A percentile compares a stretch with the other conserved stretches of the same genome.
phyloP scores from a whole-genome alignment of 352 stramenopile species.

The Phytophthora colocasiae region DNA sequence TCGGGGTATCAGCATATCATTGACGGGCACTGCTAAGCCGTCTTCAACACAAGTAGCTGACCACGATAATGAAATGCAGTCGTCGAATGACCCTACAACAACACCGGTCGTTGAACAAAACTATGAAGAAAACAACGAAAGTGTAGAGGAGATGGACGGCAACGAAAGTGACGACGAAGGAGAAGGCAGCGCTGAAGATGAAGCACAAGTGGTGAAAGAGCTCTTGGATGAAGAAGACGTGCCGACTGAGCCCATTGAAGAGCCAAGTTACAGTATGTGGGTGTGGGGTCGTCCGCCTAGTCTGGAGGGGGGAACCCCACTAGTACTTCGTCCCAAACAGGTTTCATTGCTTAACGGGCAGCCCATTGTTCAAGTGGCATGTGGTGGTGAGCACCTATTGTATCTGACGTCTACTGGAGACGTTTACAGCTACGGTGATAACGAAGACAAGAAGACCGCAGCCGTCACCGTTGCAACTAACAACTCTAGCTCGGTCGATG shows the following conservation, averaged over 20 bases:
- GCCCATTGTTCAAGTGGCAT: slow-evolving; percentile 77
- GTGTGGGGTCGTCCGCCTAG: slow-evolving; percentile 77
- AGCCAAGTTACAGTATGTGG: slow-evolving; percentile 52
- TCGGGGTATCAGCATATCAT: slow-evolving; percentile 6
- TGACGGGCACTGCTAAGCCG: background rate
- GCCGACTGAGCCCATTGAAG: slow-evolving; percentile 17
- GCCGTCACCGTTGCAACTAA: slow-evolving; percentile 19
- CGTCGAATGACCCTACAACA: background rate
- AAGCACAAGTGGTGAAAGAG: slow-evolving; percentile 10
- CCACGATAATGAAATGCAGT: background rate
- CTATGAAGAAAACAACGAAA: background rate
- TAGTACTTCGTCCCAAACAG: slow-evolving; percentile 75
- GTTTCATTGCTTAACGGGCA: slow-evolving; percentile 61
- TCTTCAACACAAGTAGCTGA: background rate
- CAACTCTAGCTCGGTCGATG: background rate
- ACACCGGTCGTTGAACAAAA: background rate
- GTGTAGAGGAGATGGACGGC: slow-evolving; percentile 23
- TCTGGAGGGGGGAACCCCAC: slow-evolving; percentile 51
- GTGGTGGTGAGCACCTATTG: slow-evolving; percentile 76
- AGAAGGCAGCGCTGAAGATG: slow-evolving; percentile 23
- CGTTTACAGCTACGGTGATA: slow-evolving; percentile 81
- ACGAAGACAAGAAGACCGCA: slow-evolving; percentile 62
- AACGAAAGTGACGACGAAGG: slow-evolving; percentile 40
- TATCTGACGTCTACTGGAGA: slow-evolving; percentile 81
- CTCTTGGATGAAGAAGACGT: slow-evolving; percentile 2